These are phyloP conservation scores for Coniella vitis DNA, from an alignment of 2,329 filamentous ascomycete genomes.

Conservation along the genomic window DNA sequence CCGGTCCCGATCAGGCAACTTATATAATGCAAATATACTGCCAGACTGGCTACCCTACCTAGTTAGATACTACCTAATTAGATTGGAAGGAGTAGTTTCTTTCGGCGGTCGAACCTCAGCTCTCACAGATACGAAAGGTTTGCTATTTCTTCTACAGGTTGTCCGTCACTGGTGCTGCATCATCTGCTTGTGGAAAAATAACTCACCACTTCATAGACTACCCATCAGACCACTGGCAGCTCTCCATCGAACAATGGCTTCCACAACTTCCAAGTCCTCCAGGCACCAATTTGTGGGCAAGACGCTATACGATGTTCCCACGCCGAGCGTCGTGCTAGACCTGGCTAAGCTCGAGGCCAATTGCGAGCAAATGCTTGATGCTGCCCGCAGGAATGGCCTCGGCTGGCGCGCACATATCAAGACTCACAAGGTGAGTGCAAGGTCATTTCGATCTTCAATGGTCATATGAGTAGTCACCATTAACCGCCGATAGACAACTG, in stretches of 20 bases:
- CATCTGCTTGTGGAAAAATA: not conserved
- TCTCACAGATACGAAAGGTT: no score
- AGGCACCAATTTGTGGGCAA: constrained; percentile 49
- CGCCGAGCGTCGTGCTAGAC: constrained; percentile 64
- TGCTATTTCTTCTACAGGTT: no score
- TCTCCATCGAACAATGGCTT: not conserved
- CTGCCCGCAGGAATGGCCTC: constrained; percentile 51
- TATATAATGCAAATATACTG: no score
- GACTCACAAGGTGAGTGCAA: constrained; percentile 67
- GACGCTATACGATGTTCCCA: constrained; percentile 51
- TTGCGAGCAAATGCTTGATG: constrained; percentile 64
- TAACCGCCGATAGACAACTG: no score
- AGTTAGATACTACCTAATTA: no score
- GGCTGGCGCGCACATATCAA: constrained; percentile 74
- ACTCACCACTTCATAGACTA: not conserved
- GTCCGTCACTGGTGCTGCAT: no score
- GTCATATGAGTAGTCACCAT: no score
- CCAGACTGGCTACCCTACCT: no score
- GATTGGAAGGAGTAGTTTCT: no score
- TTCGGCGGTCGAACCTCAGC: no score
- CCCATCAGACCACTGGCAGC: not conserved
- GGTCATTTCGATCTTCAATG: no score
- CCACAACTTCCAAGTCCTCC: constrained; percentile 25
- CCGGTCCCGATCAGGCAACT: no score
- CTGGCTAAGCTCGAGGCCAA: constrained; percentile 58